Conservation (phyloP, 805 yeast genomes). For the Tetrapisispora nanseiensis region DNA sequence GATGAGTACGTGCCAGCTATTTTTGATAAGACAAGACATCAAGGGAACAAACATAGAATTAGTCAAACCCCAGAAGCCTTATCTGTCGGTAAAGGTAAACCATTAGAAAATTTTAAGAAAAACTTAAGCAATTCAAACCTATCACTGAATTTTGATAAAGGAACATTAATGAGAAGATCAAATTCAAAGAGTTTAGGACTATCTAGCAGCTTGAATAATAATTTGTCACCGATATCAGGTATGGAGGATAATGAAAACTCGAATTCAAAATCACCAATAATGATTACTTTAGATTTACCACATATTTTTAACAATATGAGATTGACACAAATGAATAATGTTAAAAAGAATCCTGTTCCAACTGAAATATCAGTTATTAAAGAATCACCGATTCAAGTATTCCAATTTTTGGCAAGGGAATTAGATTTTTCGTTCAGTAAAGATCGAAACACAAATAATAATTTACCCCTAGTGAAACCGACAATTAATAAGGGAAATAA, state of each 20-base stretch:
- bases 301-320: slow-evolving; percentile 23
- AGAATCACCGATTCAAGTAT: slow-evolving; percentile 26
- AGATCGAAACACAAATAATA: slow-evolving; percentile 12
- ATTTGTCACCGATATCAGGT: slow-evolving; percentile 7
- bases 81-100: background rate
- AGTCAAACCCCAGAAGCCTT: background rate
- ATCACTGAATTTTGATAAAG: slow-evolving; percentile 10
- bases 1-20: slow-evolving; percentile 4
- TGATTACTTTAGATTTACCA: slow-evolving; percentile 25
- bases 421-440: slow-evolving; percentile 23
- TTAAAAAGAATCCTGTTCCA: slow-evolving; percentile 3
- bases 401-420: slow-evolving; percentile 27
- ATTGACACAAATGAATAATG: slow-evolving; percentile 12
- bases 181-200: background rate
- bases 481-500: slow-evolving; percentile 15
- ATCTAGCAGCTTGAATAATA: background rate
- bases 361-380: slow-evolving; percentile 13
- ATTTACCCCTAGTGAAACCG: slow-evolving; percentile 1
- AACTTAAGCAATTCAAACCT: slow-evolving; percentile 14
- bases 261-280: slow-evolving; percentile 14
- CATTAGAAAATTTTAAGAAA: slow-evolving; percentile 8
- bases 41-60: slow-evolving; percentile 2
- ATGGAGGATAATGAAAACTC: slow-evolving; percentile 6
- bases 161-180: slow-evolving; percentile 6
- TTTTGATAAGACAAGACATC: slow-evolving; percentile 8